Evolutionary conservation across 2,329 filamentous ascomycete genomes (phyloP).

Genomic region (Penicillium sp.): DNA sequence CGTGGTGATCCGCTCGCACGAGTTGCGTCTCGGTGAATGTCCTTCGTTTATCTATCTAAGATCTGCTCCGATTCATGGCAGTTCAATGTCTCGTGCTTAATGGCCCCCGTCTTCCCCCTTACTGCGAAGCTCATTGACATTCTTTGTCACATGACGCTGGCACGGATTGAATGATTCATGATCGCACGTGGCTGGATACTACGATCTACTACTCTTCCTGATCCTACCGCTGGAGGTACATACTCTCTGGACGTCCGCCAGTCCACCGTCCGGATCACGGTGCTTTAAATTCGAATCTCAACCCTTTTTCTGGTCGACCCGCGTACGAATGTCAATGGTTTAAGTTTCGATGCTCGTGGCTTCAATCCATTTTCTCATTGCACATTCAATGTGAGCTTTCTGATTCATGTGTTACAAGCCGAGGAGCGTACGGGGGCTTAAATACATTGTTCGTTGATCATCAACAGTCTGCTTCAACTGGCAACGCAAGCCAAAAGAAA

Average conservation of each 20-base stretch:
- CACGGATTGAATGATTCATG: constrained; percentile 4
- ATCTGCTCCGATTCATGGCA: constrained; percentile 5
- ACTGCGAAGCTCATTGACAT: no score
- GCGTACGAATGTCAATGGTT: no score
- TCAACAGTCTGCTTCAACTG: neutral
- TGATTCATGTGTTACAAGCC: no score
- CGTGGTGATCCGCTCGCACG: constrained; percentile 15
- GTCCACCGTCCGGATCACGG: neutral
- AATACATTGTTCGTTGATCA: neutral
- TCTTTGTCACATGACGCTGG: no score
- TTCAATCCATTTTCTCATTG: constrained; percentile 5
- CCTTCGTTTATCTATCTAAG: constrained; percentile 17
- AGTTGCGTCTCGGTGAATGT: constrained; percentile 12
- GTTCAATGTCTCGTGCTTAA: constrained; percentile 5
- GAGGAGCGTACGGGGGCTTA: no score
- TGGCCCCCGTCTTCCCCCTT: neutral
- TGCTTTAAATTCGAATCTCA: no score
- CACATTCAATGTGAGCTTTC: neutral
- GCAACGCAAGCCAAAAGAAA: no score
- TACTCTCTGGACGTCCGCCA: neutral
- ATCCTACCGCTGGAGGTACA: no score
- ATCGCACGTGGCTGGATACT: constrained; percentile 9
- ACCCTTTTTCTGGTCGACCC: neutral
- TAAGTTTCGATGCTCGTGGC: neutral
- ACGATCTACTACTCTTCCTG: no score